Evolutionary conservation across 2,329 filamentous ascomycete species (phyloP).

Genomic region (Colletotrichum camelliae): DNA sequence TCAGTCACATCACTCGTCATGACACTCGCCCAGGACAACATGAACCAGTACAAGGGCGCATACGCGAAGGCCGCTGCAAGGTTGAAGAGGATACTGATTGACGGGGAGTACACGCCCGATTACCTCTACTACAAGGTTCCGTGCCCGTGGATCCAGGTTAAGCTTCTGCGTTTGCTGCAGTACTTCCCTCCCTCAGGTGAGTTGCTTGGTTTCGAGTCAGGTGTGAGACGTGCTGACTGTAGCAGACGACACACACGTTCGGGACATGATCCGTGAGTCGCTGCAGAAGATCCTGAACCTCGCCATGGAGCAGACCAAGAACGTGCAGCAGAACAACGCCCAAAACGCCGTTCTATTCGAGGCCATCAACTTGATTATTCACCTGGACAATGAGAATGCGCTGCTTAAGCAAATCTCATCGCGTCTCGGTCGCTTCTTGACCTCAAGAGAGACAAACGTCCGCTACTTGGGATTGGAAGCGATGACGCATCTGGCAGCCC

Average conservation of each 20-base stretch:
- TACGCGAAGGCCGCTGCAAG: conserved; percentile 93
- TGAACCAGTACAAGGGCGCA: conserved; percentile 92
- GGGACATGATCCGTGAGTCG: conserved; percentile 89
- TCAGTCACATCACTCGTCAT: conserved; percentile 97
- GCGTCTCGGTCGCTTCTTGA: conserved; percentile 91
- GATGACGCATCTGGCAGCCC: conserved; percentile 96
- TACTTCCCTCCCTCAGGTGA: conserved; percentile 93
- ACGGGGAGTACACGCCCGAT: conserved; percentile 86
- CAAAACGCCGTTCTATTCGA: conserved; percentile 98
- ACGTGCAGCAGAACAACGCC: conserved; percentile 98
- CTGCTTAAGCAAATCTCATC: conserved; percentile 96
- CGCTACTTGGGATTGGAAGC: conserved; percentile 94
- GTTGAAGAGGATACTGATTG: conserved; percentile 87
- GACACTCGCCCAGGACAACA: conserved; percentile 90
- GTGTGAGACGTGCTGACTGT: neutral
- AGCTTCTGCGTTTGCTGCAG: conserved; percentile 87
- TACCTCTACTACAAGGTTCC: conserved; percentile 99
- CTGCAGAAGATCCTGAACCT: conserved; percentile 89
- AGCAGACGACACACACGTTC: conserved; percentile 87
- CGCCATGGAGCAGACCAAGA: conserved; percentile 93
- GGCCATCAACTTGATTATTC: conserved; percentile 97
- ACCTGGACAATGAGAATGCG: conserved; percentile 91
- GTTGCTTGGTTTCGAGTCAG: conserved; percentile 34
- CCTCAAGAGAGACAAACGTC: conserved; percentile 96
- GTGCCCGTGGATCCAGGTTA: conserved; percentile 97